Conservation (phyloP, 495 filamentous ascomycete species). For the Penicillium lagena region DNA sequence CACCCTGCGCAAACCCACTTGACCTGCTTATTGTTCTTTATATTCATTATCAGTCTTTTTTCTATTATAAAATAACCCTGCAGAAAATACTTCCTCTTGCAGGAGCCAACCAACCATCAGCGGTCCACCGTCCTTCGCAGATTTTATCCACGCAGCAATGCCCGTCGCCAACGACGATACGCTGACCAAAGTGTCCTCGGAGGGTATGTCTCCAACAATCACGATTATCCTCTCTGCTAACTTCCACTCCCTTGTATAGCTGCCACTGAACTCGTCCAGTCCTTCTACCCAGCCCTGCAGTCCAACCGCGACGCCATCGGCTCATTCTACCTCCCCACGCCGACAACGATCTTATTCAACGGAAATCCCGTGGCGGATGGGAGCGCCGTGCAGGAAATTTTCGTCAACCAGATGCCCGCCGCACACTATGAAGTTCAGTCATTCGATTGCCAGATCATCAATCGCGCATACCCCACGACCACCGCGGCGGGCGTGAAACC, state of each 20-base stretch:
- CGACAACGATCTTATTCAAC: constrained; percentile 58
- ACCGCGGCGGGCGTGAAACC: constrained; percentile 32
- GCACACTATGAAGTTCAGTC: constrained; percentile 58
- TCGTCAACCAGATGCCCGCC: constrained; percentile 54
- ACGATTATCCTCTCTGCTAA: too few species aligned
- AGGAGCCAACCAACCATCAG: too few species aligned
- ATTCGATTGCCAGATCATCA: constrained; percentile 69
- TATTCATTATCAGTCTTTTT: background rate
- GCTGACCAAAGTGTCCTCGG: constrained; percentile 43
- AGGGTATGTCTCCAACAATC: constrained; percentile 23
- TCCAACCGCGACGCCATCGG: constrained; percentile 44
- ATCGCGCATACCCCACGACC: constrained; percentile 49
- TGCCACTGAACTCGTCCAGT: constrained; percentile 45
- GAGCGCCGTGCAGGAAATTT: constrained; percentile 51
- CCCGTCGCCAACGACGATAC: constrained; percentile 32
- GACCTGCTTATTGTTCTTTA: too few species aligned
- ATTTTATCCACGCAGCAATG: constrained; percentile 19
- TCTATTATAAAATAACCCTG: background rate
- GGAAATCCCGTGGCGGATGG: constrained; percentile 53
- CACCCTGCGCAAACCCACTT: too few species aligned
- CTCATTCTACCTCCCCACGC: constrained; percentile 49
- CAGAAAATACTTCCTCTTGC: too few species aligned
- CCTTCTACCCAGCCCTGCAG: constrained; percentile 51
- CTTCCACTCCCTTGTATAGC: constrained; percentile 18
- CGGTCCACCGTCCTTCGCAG: background rate